These are phyloP conservation scores for Leavenworthia alabamica DNA, from an alignment of 345 rosid genomes.

Conservation along the genomic window DNA sequence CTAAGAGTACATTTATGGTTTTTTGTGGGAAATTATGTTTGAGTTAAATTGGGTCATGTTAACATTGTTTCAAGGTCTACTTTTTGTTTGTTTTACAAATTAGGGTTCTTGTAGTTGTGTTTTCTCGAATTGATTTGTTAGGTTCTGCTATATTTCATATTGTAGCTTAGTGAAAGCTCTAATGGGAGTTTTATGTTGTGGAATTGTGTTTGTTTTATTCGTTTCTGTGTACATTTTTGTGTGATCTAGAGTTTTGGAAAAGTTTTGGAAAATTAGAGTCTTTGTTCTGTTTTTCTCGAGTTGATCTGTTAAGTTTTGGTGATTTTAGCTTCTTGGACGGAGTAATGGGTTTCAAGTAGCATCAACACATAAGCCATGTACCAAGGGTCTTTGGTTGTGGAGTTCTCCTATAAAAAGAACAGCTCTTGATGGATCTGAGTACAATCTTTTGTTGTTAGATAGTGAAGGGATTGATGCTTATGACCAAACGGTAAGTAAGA, in stretches of 20 bases:
- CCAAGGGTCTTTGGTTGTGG: constrained; percentile 99
- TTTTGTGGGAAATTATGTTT: not conserved
- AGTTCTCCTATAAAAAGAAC: constrained; percentile 86
- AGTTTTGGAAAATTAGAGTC: not conserved
- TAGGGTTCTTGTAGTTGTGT: not conserved
- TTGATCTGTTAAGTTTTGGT: not conserved
- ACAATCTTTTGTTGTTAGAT: constrained; percentile 81
- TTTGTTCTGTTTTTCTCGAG: not conserved
- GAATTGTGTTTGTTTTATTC: not conserved
- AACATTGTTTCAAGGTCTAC: constrained; percentile 13
- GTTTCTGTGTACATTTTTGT: not conserved
- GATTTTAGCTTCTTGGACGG: constrained; percentile 85
- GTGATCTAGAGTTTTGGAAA: constrained; percentile 19
- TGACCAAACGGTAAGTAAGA: constrained; percentile 79
- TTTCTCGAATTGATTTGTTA: not conserved
- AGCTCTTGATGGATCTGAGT: constrained; percentile 90
- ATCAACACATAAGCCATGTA: constrained; percentile 91
- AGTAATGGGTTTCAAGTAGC: constrained; percentile 99
- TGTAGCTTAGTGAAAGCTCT: constrained; percentile 61
- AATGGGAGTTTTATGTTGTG: constrained; percentile 38
- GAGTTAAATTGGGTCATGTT: not conserved
- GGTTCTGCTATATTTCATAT: not conserved
- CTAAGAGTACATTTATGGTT: not conserved
- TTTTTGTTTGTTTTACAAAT: constrained; percentile 13
- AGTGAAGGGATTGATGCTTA: constrained; percentile 97